Conservation (phyloP, 352 stramenopile species). For the Phytophthora fragariae region DNA sequence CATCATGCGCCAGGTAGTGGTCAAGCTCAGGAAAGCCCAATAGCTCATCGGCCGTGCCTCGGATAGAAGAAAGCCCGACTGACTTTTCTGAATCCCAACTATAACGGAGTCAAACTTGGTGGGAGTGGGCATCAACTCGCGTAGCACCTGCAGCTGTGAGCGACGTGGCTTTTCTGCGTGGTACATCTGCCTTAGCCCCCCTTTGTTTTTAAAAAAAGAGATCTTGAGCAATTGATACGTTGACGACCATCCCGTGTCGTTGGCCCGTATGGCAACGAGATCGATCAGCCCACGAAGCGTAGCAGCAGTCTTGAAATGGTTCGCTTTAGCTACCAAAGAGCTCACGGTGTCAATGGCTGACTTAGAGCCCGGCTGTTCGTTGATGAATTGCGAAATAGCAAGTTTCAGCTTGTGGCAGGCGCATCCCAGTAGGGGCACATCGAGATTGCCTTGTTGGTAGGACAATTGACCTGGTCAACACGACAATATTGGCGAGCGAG, state of each 20-base stretch:
- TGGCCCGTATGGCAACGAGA: not conserved
- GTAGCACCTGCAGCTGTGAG: not conserved
- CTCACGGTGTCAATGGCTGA: not conserved
- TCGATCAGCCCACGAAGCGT: not conserved
- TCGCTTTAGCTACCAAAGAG: not conserved
- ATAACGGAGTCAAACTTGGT: slow-evolving; percentile 11
- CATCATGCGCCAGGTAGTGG: not conserved
- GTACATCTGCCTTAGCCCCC: not conserved
- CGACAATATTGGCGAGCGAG: not conserved
- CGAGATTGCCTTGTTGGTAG: slow-evolving; percentile 4
- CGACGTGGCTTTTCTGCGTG: slow-evolving; percentile 1
- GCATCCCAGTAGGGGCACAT: not conserved
- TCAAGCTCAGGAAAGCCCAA: not conserved
- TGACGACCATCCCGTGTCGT: not conserved
- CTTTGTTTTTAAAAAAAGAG: slow-evolving; percentile 3
- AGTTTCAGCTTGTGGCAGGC: not conserved
- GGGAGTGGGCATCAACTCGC: not conserved
- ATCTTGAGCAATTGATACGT: slow-evolving; percentile 3
- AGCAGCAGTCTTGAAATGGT: not conserved
- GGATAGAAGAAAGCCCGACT: not conserved
- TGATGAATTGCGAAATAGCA: not conserved
- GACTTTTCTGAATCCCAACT: not conserved
- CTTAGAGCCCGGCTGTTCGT: not conserved
- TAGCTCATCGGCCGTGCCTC: not conserved
- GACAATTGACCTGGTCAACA: slow-evolving; percentile 2